Percentiles rank a stretch among this genome's conserved stretches.
Conservation (phyloP, 2,329 filamentous ascomycete genomes). For the Periconia digitata region DNA sequence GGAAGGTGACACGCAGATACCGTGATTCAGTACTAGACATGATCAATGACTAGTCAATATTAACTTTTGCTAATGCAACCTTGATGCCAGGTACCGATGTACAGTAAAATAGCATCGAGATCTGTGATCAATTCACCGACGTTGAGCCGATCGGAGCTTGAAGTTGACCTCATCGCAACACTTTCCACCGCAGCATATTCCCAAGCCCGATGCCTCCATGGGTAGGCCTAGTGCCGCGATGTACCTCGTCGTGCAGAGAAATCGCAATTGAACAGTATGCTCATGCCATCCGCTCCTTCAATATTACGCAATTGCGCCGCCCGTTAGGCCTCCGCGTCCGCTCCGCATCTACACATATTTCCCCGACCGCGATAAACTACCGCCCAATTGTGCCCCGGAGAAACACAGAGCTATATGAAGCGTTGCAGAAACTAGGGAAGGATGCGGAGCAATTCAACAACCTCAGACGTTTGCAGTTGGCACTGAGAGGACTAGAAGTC, state of each 20-base stretch:
- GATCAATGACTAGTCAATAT: no score
- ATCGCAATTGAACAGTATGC: conserved; percentile 29
- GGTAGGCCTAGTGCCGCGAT: conserved; percentile 40
- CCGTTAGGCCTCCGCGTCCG: conserved; percentile 23
- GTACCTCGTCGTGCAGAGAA: conserved; percentile 25
- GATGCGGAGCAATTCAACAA: conserved; percentile 65
- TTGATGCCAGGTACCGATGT: no score
- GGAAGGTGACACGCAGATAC: no score
- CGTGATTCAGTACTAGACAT: no score
- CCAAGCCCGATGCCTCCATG: conserved; percentile 47
- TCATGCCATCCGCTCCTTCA: conserved; percentile 25
- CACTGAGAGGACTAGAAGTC: conserved; percentile 64
- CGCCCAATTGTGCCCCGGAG: conserved; percentile 55
- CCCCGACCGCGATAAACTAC: conserved; percentile 56
- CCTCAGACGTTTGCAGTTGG: conserved; percentile 71
- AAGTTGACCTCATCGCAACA: conserved; percentile 25
- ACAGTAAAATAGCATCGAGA: no score
- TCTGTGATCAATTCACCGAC: not conserved
- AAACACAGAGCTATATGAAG: conserved; percentile 59
- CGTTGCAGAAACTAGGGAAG: conserved; percentile 63
- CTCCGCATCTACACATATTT: conserved; percentile 48
- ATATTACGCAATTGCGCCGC: conserved; percentile 20
- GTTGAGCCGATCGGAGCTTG: conserved; percentile 20
- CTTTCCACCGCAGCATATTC: conserved; percentile 26
- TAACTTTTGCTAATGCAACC: no score